phyloP scores from a whole-genome alignment of 2,329 filamentous ascomycete species.

The Diaporthe nobilis region DNA sequence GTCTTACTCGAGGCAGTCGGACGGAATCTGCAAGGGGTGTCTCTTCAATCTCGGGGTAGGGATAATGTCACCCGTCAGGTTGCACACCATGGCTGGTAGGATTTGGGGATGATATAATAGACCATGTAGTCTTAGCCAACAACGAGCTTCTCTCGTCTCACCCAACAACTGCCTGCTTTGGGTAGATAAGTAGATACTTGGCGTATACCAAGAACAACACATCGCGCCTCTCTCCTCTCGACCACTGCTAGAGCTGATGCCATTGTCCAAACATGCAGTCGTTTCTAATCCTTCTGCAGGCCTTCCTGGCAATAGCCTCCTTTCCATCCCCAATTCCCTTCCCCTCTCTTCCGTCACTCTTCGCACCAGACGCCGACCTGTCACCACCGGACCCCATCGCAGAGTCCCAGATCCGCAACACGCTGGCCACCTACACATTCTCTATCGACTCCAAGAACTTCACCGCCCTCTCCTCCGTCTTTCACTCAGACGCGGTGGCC shows the following conservation, averaged over 20 bases:
- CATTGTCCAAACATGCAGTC: neutral
- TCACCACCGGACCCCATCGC: neutral
- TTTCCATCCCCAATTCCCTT: neutral
- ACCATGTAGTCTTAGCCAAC: neutral
- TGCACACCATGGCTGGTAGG: neutral
- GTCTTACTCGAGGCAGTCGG: neutral
- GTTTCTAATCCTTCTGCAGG: neutral
- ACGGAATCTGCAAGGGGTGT: neutral
- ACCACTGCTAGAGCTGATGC: neutral
- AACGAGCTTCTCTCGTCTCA: too few relatives aligned
- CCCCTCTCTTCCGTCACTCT: neutral
- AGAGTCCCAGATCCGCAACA: slow-evolving; percentile 13
- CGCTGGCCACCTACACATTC: neutral
- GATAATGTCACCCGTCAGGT: neutral
- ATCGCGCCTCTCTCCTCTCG: neutral
- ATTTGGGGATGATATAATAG: neutral
- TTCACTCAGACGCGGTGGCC: neutral
- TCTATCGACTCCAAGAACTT: slow-evolving; percentile 10
- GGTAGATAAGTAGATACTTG: too few relatives aligned
- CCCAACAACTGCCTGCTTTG: too few relatives aligned
- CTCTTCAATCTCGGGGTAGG: neutral
- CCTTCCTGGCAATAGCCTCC: neutral
- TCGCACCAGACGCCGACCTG: neutral
- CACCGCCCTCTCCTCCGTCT: slow-evolving; percentile 8
- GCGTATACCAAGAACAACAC: neutral